phyloP scores from a whole-genome alignment of 75 land plant genomes.

The Selaginella moellendorffii region DNA sequence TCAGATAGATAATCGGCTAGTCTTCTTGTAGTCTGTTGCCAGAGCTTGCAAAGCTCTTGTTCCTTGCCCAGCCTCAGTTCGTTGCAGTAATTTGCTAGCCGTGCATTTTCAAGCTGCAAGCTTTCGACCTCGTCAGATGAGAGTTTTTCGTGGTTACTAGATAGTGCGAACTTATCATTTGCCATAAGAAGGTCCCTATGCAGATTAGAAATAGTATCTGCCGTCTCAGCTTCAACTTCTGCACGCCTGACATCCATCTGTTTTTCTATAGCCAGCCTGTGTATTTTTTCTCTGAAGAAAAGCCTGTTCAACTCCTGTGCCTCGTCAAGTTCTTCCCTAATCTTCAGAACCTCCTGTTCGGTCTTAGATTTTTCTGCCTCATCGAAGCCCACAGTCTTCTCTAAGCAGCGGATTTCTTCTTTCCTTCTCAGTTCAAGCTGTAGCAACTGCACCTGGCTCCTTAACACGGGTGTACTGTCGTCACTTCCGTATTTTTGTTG shows the following conservation, averaged over 20 bases:
- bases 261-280: slow-evolving; percentile 2
- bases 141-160: slow-evolving; percentile 23
- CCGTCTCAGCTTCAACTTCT: slow-evolving; percentile 82
- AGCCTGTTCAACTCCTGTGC: not conserved
- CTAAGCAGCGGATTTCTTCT: not conserved
- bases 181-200: slow-evolving; percentile 55
- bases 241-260: slow-evolving; percentile 55
- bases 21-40: slow-evolving; percentile 45
- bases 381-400: not conserved
- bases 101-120: slow-evolving; percentile 31
- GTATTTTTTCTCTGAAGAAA: not conserved
- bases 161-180: slow-evolving; percentile 40
- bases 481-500: slow-evolving; percentile 7
- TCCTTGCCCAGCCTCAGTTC: slow-evolving; percentile 25
- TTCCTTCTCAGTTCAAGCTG: slow-evolving; percentile 3
- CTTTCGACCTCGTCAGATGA: slow-evolving; percentile 15
- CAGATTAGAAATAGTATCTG: slow-evolving; percentile 59
- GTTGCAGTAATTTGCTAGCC: slow-evolving; percentile 19
- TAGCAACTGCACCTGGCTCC: slow-evolving; percentile 11
- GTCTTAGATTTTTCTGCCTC: not conserved
- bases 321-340: not conserved
- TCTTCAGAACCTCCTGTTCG: not conserved
- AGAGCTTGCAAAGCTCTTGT: slow-evolving; percentile 28
- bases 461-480: not conserved
- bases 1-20: slow-evolving; percentile 47